phyloP scores from a whole-genome alignment of 208 protist genomes.

The Acanthamoeba healyi region DNA sequence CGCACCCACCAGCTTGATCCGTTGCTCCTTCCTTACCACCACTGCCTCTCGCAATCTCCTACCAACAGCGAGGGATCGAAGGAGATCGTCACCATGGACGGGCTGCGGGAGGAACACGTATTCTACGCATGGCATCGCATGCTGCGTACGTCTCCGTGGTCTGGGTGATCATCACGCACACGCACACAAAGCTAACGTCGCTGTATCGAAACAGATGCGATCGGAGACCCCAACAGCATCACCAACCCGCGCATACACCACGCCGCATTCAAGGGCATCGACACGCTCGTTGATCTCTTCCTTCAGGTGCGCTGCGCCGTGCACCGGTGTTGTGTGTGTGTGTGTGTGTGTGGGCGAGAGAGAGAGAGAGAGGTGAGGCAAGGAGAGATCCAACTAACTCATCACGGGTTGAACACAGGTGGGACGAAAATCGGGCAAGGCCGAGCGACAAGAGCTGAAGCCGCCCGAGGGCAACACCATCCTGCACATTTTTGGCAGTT shows the following conservation, averaged over 20 bases:
- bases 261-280: constrained; percentile 75
- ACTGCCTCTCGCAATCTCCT: too few relatives aligned
- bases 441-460: neutral
- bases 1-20: too few relatives aligned
- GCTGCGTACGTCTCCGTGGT: constrained; percentile 68
- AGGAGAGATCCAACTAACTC: too few relatives aligned
- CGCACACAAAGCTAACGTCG: too few relatives aligned
- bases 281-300: constrained; percentile 70
- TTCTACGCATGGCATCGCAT: constrained; percentile 80
- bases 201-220: neutral
- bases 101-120: constrained; percentile 73
- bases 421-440: neutral
- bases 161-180: too few relatives aligned
- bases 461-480: constrained; percentile 72
- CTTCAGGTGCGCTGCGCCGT: constrained; percentile 52
- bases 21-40: too few relatives aligned
- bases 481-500: constrained; percentile 79
- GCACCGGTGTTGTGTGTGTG: too few relatives aligned
- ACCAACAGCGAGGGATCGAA: constrained; percentile 1
- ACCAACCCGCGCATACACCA: constrained; percentile 69
- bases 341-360: neutral
- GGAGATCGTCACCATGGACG: neutral
- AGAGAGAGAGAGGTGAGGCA: neutral
- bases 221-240: constrained; percentile 76
- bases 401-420: too few relatives aligned